Evolutionary conservation across 495 filamentous ascomycete genomes (phyloP), one percentile per base, ranked within the genome.

Genomic region (Apiosordaria backusii): DNA sequence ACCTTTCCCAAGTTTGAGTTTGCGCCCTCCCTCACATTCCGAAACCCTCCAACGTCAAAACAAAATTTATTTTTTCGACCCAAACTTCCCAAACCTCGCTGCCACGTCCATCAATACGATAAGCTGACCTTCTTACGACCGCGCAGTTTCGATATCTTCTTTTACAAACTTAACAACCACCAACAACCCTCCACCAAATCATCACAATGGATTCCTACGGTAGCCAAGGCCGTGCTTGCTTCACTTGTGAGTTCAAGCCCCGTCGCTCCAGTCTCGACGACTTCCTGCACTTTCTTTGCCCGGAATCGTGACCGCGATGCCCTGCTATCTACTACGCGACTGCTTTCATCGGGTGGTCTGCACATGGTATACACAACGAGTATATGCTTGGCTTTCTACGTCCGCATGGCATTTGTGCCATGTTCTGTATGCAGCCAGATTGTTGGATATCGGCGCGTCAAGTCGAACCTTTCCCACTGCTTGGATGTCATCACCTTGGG

Each of bases 181-280:
- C 40, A 18, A 68, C 27, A 22, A 50, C 9, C n/a, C 52, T n/a
- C 52, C 22, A 21, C 22, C n/a, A 55, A 5, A 23, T 18, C 18
- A 55, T 55, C 52, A 65, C 45, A 21, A 81, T 83, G 80, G 80
- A 82, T 66, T 80, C 66, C 35, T 45, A 45, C 74, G 70, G 71
- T 45, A 66, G 65, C 54, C 69, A 73, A 57, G 66, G 72, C 22
- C 76, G 80, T 62, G 69, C 77, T 68, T 83, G 81, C 78, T 83
- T 80, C 73, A 82, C 79, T 64, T 83, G 81, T 83, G 70, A 80
- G 81, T 83, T 64, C 64, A 58, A 24, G 65, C 27, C 50, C 61
- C 65, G 57, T 26, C 71, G 63, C 53, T 70, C 65, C 27, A 60
- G 52, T 70, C 64, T 68, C 64, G 27, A n/a, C 59, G 59, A 45